Base-by-base conservation (phyloP, 441 rosid genomes). In the Adansonia madagascariensis region DNA sequence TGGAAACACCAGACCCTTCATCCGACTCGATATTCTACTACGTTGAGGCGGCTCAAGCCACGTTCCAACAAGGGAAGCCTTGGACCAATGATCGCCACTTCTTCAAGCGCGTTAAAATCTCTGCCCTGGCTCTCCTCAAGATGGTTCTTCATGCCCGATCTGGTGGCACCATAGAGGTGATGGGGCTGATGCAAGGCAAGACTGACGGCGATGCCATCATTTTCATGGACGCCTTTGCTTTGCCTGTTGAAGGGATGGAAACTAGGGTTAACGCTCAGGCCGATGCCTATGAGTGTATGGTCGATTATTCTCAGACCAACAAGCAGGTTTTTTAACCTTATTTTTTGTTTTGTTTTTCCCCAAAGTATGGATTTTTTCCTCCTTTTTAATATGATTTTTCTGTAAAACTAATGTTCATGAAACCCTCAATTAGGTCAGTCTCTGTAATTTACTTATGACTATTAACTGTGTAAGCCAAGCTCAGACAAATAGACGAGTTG, bases 91-190 rank as follows among this genome's bases (percentile, higher is more conserved):
- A 94, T 50, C 98, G 97, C 14, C 93, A 96, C 89, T 94, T 89
- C 89, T 96, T 96, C 88, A 89, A 96, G 82, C 96, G 97, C 74
- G 99, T 96, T 8, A 94, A 88, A 87, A 91, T 96, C 88, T 96
- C 98, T 6, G 99, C 99, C 0, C 97, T 96, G 46, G 99, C 98
- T 4, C 90, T 96, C 24, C 92, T 94, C 15, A 96, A 96, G 91
- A 96, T 96, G 99, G 99, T 94, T 8, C 98, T 96, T 12, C 99
- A 96, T 86, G 98, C 99, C 41, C 98, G 99, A 81, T 94, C 99
- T 24, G 99, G 99, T n/a, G 99, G 99, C 46, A 96, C 94, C 81
- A 94, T 96, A 77, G 99, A 96, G 82, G 95, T 94, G 71, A 96
- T 96, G 99, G 99, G 99, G 0, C 90, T 96, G 46, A 94, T 96